Conservation (phyloP, 1,284 basidiomycete species). For the Agaricales sp. region DNA sequence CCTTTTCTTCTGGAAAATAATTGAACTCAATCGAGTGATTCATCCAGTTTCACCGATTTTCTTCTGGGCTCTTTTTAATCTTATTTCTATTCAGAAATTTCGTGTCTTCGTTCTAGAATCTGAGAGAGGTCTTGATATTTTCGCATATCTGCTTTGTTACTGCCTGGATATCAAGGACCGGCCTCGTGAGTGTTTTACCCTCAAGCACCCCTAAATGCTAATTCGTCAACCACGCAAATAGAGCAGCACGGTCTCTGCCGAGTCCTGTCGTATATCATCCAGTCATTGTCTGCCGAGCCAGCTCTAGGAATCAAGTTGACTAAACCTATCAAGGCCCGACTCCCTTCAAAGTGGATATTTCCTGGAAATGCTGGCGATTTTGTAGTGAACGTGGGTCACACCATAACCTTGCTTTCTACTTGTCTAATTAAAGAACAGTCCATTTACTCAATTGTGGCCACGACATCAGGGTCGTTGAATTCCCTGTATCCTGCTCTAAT, state of each 20-base stretch:
- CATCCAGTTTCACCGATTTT: background rate
- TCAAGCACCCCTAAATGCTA: slow-evolving; percentile 9
- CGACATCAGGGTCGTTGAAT: slow-evolving; percentile 72
- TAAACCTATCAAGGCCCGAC: slow-evolving; percentile 46
- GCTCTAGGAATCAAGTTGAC: slow-evolving; percentile 64
- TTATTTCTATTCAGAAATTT: slow-evolving; percentile 58
- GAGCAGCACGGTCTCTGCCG: slow-evolving; percentile 89
- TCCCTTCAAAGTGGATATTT: slow-evolving; percentile 68
- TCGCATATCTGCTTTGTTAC: slow-evolving; percentile 72
- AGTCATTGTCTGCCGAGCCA: slow-evolving; percentile 80
- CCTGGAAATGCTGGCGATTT: slow-evolving; percentile 78
- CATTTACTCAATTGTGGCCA: slow-evolving; percentile 82
- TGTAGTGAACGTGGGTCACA: slow-evolving; percentile 63
- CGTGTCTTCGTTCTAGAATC: slow-evolving; percentile 71
- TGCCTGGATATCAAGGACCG: slow-evolving; percentile 84
- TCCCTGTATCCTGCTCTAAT: slow-evolving; percentile 88
- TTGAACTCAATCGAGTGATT: slow-evolving; percentile 82
- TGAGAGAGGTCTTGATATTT: slow-evolving; percentile 64
- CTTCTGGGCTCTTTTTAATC: slow-evolving; percentile 6
- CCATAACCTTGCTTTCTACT: slow-evolving; percentile 1
- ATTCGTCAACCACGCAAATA: slow-evolving; percentile 19
- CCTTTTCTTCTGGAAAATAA: slow-evolving; percentile 82
- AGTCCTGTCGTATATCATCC: slow-evolving; percentile 84
- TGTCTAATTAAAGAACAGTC: slow-evolving; percentile 34
- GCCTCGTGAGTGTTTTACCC: slow-evolving; percentile 46